Conservation (phyloP, 2,329 filamentous ascomycete genomes). For the Trichoderma sp. region DNA sequence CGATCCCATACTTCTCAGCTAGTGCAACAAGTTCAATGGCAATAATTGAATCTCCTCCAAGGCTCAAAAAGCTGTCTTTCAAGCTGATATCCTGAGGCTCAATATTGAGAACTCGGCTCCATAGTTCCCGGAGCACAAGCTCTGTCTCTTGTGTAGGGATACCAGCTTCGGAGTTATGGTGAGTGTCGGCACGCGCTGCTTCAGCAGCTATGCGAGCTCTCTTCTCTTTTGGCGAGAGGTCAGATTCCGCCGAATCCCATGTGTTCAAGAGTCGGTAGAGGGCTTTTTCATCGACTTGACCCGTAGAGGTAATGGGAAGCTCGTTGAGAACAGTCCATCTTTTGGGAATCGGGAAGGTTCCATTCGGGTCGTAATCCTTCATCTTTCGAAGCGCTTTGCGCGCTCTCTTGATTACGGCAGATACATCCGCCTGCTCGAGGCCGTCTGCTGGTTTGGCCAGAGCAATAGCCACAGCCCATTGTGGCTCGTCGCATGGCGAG, state of each 20-base stretch:
- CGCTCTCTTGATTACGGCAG: constrained; percentile 6
- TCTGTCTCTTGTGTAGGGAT: constrained; percentile 1
- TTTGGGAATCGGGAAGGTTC: neutral
- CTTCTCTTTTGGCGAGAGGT: constrained; percentile 11
- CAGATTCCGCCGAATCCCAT: neutral
- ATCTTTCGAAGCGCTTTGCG: constrained; percentile 3
- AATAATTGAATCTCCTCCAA: constrained; percentile 35
- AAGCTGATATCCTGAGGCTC: constrained; percentile 3
- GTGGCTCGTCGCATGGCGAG: neutral
- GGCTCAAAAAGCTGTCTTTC: constrained; percentile 30
- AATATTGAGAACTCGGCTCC: constrained; percentile 8
- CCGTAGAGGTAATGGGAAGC: neutral
- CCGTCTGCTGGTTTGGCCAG: neutral
- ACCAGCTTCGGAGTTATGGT: neutral
- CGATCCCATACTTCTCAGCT: constrained; percentile 3
- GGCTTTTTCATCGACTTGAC: neutral
- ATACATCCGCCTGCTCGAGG: neutral
- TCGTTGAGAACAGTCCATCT: constrained; percentile 5
- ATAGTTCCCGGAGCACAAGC: constrained; percentile 11
- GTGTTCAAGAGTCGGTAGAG: constrained; percentile 4
- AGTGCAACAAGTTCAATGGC: constrained; percentile 32
- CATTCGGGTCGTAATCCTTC: neutral
- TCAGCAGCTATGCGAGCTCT: neutral
- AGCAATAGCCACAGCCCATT: neutral
- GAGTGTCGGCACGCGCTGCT: neutral